Conservation (phyloP, 2,329 filamentous ascomycete genomes). For the Aureobasidium namibiae region DNA sequence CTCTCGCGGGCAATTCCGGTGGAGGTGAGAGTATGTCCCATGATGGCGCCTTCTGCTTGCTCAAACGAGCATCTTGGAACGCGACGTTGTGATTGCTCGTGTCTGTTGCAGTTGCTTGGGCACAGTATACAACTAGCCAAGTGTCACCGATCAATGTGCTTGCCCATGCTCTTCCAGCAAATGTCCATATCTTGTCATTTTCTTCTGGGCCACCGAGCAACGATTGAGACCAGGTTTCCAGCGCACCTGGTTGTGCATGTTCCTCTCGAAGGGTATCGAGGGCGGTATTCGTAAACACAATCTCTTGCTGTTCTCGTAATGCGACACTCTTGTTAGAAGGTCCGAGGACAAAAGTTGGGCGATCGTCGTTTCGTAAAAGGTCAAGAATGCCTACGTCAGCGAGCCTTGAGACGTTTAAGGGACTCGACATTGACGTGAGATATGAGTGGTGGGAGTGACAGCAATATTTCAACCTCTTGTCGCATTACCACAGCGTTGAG, state of each 20-base stretch:
- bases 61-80: neutral
- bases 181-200: neutral
- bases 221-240: neutral
- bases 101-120: neutral
- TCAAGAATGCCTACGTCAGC: conserved; percentile 12
- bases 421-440: neutral
- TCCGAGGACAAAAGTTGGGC: conserved; percentile 11
- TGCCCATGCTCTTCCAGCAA: conserved; percentile 10
- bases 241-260: neutral
- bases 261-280: neutral
- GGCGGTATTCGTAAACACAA: conserved; percentile 6
- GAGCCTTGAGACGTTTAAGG: neutral
- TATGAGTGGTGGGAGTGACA: neutral
- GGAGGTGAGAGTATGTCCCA: neutral
- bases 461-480: neutral
- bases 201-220: neutral
- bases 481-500: neutral
- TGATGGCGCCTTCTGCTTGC: neutral
- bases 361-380: conserved; percentile 9
- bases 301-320: neutral
- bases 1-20: neutral
- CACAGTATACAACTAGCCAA: conserved; percentile 12
- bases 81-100: neutral
- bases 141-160: neutral
- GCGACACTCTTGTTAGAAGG: neutral